phyloP scores from a whole-genome alignment of 78 protist genomes.

The Tieghemostelium lacteum region DNA sequence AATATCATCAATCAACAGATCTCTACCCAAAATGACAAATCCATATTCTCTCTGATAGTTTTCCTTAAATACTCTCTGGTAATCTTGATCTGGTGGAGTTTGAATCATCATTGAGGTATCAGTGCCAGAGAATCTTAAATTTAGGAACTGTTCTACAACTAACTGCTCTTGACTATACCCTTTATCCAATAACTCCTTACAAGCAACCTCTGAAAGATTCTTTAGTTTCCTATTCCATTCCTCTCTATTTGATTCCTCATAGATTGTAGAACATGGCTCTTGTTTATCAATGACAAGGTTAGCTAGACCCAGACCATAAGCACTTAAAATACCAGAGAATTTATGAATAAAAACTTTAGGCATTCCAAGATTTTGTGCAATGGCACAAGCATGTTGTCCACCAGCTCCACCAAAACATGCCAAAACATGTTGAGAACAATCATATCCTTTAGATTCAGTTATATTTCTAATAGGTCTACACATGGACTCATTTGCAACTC shows the following conservation, averaged over 20 bases:
- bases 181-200: not conserved
- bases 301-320: conserved; percentile 94
- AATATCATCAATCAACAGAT: conserved; percentile 92
- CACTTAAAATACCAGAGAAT: conserved; percentile 90
- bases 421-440: conserved; percentile 85
- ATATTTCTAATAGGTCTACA: conserved; percentile 93
- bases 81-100: conserved; percentile 53
- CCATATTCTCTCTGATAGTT: conserved; percentile 89
- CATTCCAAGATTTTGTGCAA: conserved; percentile 93
- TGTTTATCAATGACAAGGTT: conserved; percentile 74
- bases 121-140: conserved; percentile 90
- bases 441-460: conserved; percentile 91
- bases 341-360: conserved; percentile 85
- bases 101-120: conserved; percentile 86
- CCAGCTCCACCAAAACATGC: conserved; percentile 98
- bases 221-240: conserved; percentile 18
- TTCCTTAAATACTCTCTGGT: conserved; percentile 34
- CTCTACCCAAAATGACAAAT: conserved; percentile 66
- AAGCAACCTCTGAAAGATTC: conserved; percentile 26
- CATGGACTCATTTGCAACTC: conserved; percentile 97
- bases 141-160: conserved; percentile 54
- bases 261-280: conserved; percentile 78
- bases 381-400: conserved; percentile 96
- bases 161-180: not conserved
- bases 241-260: not conserved